phyloP scores from a whole-genome alignment of 768 basidiomycete genomes.

The Suillus occidentalis region DNA sequence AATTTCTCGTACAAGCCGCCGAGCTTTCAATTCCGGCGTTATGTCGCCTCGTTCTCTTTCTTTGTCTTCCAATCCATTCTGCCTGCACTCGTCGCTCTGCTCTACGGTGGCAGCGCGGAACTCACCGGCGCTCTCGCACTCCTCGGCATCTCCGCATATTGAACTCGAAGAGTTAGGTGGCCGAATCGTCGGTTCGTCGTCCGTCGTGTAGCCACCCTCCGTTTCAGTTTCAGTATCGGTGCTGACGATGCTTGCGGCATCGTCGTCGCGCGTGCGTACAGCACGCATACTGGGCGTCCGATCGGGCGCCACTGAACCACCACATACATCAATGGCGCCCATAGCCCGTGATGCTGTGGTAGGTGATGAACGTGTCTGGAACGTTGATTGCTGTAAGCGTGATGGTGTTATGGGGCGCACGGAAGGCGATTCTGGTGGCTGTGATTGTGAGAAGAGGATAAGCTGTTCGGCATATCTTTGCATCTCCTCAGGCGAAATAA shows the following conservation, averaged over 20 bases:
- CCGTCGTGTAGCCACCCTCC: conserved; percentile 61
- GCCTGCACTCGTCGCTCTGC: conserved; percentile 1
- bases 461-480: conserved; percentile 93
- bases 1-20: conserved; percentile 26
- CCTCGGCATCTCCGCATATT: conserved; percentile 39
- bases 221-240: conserved; percentile 47
- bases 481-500: conserved; percentile 88
- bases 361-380: conserved; percentile 19
- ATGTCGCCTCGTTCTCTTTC: conserved; percentile 29
- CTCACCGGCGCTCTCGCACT: conserved; percentile 31
- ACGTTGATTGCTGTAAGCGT: conserved; percentile 13
- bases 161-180: conserved; percentile 43
- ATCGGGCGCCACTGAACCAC: conserved; percentile 40
- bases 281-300: conserved; percentile 28
- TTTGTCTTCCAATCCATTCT: conserved; percentile 1
- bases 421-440: conserved; percentile 22
- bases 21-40: conserved; percentile 33
- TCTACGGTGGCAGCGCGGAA: conserved; percentile 21
- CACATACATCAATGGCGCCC: conserved; percentile 56
- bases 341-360: conserved; percentile 40
- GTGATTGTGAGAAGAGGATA: conserved; percentile 61
- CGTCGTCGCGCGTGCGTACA: conserved; percentile 27
- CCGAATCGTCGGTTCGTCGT: conserved; percentile 83
- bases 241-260: conserved; percentile 33
- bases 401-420: conserved; percentile 22